These are phyloP conservation scores for Claviceps maximensis DNA, from an alignment of 2,329 filamentous ascomycete species.

Conservation along the genomic window DNA sequence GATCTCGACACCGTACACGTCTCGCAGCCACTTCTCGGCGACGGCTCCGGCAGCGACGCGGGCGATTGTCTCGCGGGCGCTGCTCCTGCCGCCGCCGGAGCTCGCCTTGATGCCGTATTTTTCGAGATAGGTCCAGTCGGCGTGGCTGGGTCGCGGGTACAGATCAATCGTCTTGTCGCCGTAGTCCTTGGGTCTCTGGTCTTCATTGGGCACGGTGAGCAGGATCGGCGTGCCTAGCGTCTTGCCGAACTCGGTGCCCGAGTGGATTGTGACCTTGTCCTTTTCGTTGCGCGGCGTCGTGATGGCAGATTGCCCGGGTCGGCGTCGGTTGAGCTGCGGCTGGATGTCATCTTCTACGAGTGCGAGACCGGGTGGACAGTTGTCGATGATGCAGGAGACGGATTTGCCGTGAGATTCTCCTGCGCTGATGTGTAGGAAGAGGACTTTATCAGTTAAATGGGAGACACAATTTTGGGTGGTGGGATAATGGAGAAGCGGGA, in stretches of 20 bases:
- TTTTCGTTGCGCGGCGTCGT: slow-evolving; percentile 90
- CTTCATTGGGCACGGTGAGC: slow-evolving; percentile 79
- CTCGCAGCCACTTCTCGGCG: slow-evolving; percentile 77
- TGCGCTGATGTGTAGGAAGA: slow-evolving; percentile 20
- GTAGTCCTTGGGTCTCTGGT: slow-evolving; percentile 88
- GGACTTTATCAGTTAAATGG: too few species aligned
- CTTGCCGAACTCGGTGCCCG: slow-evolving; percentile 78
- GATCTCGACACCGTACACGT: slow-evolving; percentile 78
- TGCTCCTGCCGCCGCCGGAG: slow-evolving; percentile 78
- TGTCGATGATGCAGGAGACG: slow-evolving; percentile 91
- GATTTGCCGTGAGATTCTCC: slow-evolving; percentile 73
- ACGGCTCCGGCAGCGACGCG: slow-evolving; percentile 85
- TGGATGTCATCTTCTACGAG: slow-evolving; percentile 83
- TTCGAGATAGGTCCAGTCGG: slow-evolving; percentile 92
- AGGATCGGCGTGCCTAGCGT: slow-evolving; percentile 86
- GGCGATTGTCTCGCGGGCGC: slow-evolving; percentile 89
- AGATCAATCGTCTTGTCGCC: slow-evolving; percentile 78
- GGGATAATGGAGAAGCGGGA: background rate
- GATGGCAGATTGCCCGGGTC: slow-evolving; percentile 79
- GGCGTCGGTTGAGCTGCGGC: slow-evolving; percentile 80
- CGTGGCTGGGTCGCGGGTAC: slow-evolving; percentile 83
- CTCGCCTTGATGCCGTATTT: slow-evolving; percentile 94
- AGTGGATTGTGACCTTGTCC: slow-evolving; percentile 83
- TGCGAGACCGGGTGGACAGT: slow-evolving; percentile 74
- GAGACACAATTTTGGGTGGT: background rate